phyloP scores from a whole-genome alignment of 805 yeast genomes.

The Starmerella bombi region DNA sequence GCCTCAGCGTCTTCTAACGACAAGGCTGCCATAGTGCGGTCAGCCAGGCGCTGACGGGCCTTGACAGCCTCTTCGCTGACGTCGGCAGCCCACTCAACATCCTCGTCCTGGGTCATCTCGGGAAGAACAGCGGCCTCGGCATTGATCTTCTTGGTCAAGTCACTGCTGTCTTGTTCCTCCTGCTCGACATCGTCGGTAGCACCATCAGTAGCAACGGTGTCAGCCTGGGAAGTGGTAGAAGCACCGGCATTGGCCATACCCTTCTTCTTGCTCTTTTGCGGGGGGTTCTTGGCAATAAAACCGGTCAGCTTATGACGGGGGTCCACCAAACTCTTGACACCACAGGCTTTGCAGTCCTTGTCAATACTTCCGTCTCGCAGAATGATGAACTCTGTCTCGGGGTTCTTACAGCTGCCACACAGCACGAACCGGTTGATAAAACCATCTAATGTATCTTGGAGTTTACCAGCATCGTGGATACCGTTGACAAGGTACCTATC shows the following conservation, averaged over 20 bases:
- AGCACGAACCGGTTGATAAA: slow-evolving; percentile 85
- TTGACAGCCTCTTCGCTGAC: slow-evolving; percentile 92
- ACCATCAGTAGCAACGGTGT: slow-evolving; percentile 15
- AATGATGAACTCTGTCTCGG: slow-evolving; percentile 85
- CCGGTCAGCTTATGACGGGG: slow-evolving; percentile 77
- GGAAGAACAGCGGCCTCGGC: slow-evolving; percentile 68
- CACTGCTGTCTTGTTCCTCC: slow-evolving; percentile 51
- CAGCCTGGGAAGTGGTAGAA: slow-evolving; percentile 22
- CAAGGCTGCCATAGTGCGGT: slow-evolving; percentile 33
- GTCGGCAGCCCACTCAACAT: slow-evolving; percentile 96
- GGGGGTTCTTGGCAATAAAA: slow-evolving; percentile 79
- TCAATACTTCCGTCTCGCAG: slow-evolving; percentile 61
- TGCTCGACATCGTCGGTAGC: slow-evolving; percentile 30
- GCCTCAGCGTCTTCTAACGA: slow-evolving; percentile 23
- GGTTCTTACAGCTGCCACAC: slow-evolving; percentile 91
- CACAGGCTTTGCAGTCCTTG: slow-evolving; percentile 97
- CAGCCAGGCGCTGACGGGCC: slow-evolving; percentile 79
- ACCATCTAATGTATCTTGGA: slow-evolving; percentile 90
- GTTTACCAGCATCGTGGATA: slow-evolving; percentile 74
- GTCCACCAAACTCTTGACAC: slow-evolving; percentile 72
- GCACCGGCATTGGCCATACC: slow-evolving; percentile 73
- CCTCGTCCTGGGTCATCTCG: slow-evolving; percentile 45
- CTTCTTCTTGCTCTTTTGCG: slow-evolving; percentile 41
- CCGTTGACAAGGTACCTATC: slow-evolving; percentile 93
- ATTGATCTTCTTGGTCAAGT: slow-evolving; percentile 61